Conservation (phyloP, 805 yeast genomes). For the Saccharomycodes ludwigii region DNA sequence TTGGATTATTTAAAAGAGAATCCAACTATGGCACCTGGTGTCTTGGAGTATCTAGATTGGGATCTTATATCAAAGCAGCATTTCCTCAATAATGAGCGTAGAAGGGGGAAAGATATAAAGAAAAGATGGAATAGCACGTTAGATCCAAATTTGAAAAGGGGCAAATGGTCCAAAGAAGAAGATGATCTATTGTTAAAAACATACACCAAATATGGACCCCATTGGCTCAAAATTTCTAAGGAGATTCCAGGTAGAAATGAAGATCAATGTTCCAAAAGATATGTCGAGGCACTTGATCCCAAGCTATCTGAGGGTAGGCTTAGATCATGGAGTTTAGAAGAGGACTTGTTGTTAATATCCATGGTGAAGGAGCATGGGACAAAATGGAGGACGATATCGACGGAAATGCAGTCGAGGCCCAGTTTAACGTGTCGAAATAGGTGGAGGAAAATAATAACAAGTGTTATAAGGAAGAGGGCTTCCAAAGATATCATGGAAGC, state of each 20-base stretch:
- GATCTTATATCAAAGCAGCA: slow-evolving; percentile 34
- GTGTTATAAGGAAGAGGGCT: slow-evolving; percentile 59
- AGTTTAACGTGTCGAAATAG: slow-evolving; percentile 83
- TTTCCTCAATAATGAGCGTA: slow-evolving; percentile 29
- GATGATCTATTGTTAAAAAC: slow-evolving; percentile 56
- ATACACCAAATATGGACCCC: slow-evolving; percentile 56
- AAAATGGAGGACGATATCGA: slow-evolving; percentile 75
- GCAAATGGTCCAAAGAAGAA: slow-evolving; percentile 78
- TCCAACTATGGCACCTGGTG: slow-evolving; percentile 18
- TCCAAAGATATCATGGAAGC: slow-evolving; percentile 40
- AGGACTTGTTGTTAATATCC: slow-evolving; percentile 58
- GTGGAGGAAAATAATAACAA: slow-evolving; percentile 79
- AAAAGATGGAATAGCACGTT: slow-evolving; percentile 81
- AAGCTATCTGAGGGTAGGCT: slow-evolving; percentile 53
- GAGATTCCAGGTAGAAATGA: slow-evolving; percentile 79
- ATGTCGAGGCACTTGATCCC: slow-evolving; percentile 81
- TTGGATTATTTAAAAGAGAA: slow-evolving; percentile 18
- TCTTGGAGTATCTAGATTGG: slow-evolving; percentile 42
- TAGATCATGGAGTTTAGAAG: slow-evolving; percentile 68
- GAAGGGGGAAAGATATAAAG: slow-evolving; percentile 73
- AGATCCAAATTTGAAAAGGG: slow-evolving; percentile 72
- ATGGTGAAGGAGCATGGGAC: slow-evolving; percentile 68
- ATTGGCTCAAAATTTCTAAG: slow-evolving; percentile 75
- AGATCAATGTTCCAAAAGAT: slow-evolving; percentile 89
- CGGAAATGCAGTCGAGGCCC: slow-evolving; percentile 65